Conservation (phyloP, 2,329 filamentous ascomycete species). For the Monascus ruber region DNA sequence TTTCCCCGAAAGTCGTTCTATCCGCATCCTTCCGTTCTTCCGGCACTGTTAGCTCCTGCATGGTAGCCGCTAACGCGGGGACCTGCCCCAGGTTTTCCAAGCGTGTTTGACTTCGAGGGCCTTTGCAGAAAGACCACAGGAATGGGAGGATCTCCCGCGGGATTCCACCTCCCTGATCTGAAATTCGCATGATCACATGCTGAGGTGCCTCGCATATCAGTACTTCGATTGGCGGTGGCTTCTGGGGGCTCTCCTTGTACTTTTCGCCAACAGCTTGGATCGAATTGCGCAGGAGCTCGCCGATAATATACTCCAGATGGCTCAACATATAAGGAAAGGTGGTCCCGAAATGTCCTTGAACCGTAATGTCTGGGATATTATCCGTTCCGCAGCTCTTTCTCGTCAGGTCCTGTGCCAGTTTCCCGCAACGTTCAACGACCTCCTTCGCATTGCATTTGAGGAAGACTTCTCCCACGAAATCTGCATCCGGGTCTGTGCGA, state of each 20-base stretch:
- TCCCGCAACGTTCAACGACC: constrained; percentile 72
- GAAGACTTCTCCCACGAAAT: constrained; percentile 93
- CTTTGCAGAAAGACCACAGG: constrained; percentile 95
- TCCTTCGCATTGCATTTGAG: constrained; percentile 84
- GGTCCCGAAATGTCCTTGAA: constrained; percentile 76
- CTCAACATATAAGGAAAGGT: constrained; percentile 94
- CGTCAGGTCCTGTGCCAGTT: constrained; percentile 62
- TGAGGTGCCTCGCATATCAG: constrained; percentile 88
- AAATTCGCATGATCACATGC: constrained; percentile 92
- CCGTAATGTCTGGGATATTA: constrained; percentile 65
- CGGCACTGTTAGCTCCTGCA: constrained; percentile 64
- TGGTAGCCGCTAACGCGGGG: constrained; percentile 81
- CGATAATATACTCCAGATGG: constrained; percentile 93
- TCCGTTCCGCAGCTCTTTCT: constrained; percentile 62
- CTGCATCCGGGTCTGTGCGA: constrained; percentile 50
- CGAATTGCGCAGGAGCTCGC: constrained; percentile 87
- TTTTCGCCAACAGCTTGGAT: constrained; percentile 84
- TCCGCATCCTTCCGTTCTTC: constrained; percentile 20
- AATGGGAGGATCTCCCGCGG: constrained; percentile 74
- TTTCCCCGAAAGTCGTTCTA: constrained; percentile 36
- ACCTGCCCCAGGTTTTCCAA: constrained; percentile 80
- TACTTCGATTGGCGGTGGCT: constrained; percentile 77
- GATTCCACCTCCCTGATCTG: constrained; percentile 88
- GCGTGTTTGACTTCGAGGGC: constrained; percentile 63
- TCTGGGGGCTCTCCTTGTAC: constrained; percentile 37